Percentiles rank a stretch among this genome's conserved stretches.
Conservation (phyloP, 768 basidiomycete genomes). For the Suillus cothurnatus region DNA sequence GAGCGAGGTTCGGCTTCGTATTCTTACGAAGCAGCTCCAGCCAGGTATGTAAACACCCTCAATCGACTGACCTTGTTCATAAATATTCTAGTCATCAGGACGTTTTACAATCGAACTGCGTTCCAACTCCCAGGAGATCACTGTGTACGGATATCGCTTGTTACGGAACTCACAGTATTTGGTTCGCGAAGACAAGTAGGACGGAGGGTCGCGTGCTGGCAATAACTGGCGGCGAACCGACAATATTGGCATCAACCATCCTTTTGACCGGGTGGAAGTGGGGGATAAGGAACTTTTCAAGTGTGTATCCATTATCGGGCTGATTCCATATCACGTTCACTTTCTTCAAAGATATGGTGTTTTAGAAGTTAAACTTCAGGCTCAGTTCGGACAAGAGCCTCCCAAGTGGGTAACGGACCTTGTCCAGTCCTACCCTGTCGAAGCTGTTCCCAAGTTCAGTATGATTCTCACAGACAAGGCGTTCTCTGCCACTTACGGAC, state of each 20-base stretch:
- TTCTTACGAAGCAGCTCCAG: conserved; percentile 75
- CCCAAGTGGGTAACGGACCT: conserved; percentile 96
- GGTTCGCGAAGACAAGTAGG: conserved; percentile 97
- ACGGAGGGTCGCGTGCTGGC: conserved; percentile 71
- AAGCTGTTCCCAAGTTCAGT: conserved; percentile 98
- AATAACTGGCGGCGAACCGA: conserved; percentile 95
- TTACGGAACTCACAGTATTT: conserved; percentile 95
- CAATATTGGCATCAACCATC: conserved; percentile 72
- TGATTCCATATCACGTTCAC: conserved; percentile 2
- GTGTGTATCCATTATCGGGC: conserved; percentile 36
- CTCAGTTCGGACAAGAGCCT: conserved; percentile 93
- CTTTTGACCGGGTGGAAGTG: conserved; percentile 56
- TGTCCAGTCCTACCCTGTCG: conserved; percentile 91
- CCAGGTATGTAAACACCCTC: conserved; percentile 62
- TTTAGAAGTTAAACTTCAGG: conserved; percentile 96
- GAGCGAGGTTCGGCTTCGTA: conserved; percentile 93
- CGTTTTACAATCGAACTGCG: conserved; percentile 98
- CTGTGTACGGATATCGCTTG: conserved; percentile 88
- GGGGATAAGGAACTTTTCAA: conserved; percentile 95
- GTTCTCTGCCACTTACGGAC: conserved; percentile 8
- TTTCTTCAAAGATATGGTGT: conserved; percentile 72
- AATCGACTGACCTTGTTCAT: not conserved
- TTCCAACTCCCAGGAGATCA: conserved; percentile 98
- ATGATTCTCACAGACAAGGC: conserved; percentile 23
- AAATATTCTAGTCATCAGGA: conserved; percentile 73